These are phyloP conservation scores for Henckelia pumila DNA, from an alignment of 257 asterid genomes.

Conservation along the genomic window DNA sequence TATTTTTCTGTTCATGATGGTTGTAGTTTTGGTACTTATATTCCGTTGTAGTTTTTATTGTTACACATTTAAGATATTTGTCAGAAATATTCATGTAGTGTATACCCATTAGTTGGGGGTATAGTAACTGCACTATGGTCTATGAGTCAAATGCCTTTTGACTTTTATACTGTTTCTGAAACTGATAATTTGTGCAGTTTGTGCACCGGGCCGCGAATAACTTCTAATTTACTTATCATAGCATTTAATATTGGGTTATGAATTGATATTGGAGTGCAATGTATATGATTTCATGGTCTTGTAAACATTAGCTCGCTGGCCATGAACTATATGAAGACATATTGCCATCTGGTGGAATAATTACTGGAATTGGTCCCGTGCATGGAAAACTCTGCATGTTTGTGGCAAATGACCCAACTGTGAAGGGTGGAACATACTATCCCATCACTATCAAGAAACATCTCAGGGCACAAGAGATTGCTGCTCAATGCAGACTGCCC, in stretches of 20 bases:
- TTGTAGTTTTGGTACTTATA: too few species aligned
- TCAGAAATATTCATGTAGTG: too few species aligned
- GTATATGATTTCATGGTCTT: slow-evolving; percentile 29
- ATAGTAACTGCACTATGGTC: too few species aligned
- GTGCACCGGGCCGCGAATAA: too few species aligned
- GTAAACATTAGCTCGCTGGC: slow-evolving; percentile 74
- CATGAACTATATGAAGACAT: slow-evolving; percentile 77
- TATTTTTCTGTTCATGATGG: too few species aligned
- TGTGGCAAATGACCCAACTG: slow-evolving; percentile 97
- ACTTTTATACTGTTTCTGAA: too few species aligned
- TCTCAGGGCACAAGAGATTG: slow-evolving; percentile 98
- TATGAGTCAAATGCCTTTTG: too few species aligned
- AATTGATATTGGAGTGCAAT: slow-evolving; percentile 7
- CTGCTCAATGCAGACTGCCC: slow-evolving; percentile 77
- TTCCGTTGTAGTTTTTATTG: too few species aligned
- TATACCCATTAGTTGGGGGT: too few species aligned
- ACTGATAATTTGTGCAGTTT: too few species aligned
- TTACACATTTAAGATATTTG: too few species aligned
- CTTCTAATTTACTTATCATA: neutral
- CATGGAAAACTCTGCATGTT: slow-evolving; percentile 89
- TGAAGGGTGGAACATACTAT: slow-evolving; percentile 93
- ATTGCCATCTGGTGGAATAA: slow-evolving; percentile 93
- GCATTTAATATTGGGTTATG: neutral
- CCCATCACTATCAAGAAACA: slow-evolving; percentile 97
- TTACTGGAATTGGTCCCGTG: slow-evolving; percentile 93